Evolutionary conservation across 1,284 basidiomycete species (phyloP).

Genomic region (Gymnopus androsaceus): DNA sequence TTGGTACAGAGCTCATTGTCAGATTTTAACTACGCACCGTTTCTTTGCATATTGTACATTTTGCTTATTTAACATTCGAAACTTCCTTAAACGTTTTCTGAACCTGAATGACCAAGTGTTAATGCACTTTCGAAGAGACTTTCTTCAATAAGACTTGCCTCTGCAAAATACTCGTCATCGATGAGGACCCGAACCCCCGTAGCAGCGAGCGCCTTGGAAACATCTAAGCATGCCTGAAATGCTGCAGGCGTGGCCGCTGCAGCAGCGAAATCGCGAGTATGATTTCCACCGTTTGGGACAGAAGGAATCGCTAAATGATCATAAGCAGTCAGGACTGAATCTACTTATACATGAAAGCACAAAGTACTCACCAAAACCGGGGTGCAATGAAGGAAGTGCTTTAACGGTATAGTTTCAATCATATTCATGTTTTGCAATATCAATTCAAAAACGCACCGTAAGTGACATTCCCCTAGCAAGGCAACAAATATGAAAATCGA

Average conservation of each 20-base stretch:
- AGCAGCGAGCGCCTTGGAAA: slow-evolving; percentile 61
- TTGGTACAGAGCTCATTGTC: too few species aligned
- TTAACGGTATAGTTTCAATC: too few species aligned
- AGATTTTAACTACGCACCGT: too few species aligned
- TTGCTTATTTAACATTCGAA: slow-evolving; percentile 10
- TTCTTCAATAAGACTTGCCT: slow-evolving; percentile 29
- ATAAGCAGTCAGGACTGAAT: background rate
- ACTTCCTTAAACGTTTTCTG: slow-evolving; percentile 32
- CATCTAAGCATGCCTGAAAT: slow-evolving; percentile 56
- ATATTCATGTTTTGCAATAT: too few species aligned
- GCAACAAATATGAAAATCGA: background rate
- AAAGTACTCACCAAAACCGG: slow-evolving; percentile 41
- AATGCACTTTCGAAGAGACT: too few species aligned
- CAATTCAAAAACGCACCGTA: slow-evolving; percentile 59
- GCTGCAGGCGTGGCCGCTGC: slow-evolving; percentile 56
- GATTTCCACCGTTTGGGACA: slow-evolving; percentile 59
- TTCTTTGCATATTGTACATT: too few species aligned
- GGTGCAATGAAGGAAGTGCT: slow-evolving; percentile 50
- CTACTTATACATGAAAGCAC: background rate
- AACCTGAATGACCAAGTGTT: slow-evolving; percentile 25
- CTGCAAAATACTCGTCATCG: slow-evolving; percentile 49
- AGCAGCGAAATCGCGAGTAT: slow-evolving; percentile 58
- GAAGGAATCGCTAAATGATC: slow-evolving; percentile 53
- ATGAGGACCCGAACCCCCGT: slow-evolving; percentile 58
- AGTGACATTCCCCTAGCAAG: slow-evolving; percentile 59